Percentiles rank a stretch among this genome's conserved stretches.
Conservation (phyloP, 1,139 yeast species). For the Debaryomyces singareniensis region DNA sequence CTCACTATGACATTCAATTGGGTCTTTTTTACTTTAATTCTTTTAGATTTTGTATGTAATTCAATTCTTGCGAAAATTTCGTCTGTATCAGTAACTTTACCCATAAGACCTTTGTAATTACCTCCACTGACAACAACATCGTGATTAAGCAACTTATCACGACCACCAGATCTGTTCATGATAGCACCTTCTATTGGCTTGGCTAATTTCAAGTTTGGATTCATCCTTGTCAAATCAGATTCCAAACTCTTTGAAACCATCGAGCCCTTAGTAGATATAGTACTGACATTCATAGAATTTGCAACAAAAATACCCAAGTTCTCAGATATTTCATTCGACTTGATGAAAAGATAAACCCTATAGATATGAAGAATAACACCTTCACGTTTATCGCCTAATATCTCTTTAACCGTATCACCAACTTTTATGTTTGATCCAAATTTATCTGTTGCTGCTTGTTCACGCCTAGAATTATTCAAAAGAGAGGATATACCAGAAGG, state of each 20-base stretch:
- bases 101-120: conserved; percentile 90
- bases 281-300: conserved; percentile 68
- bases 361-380: conserved; percentile 86
- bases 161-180: conserved; percentile 55
- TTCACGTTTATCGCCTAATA: conserved; percentile 62
- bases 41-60: conserved; percentile 86
- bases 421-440: conserved; percentile 78
- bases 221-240: conserved; percentile 76
- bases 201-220: conserved; percentile 62
- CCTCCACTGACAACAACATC: conserved; percentile 85
- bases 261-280: conserved; percentile 79
- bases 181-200: conserved; percentile 46
- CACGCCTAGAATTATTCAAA: conserved; percentile 55
- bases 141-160: conserved; percentile 75
- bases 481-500: conserved; percentile 80
- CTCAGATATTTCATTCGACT: conserved; percentile 72
- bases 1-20: conserved; percentile 65
- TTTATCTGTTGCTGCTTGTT: conserved; percentile 81
- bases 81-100: conserved; percentile 88
- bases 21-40: conserved; percentile 75
- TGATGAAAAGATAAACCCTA: conserved; percentile 70
- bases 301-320: conserved; percentile 90
- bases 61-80: conserved; percentile 90
- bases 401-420: conserved; percentile 89
- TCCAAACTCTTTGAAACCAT: conserved; percentile 48